Evolutionary conservation across 1,284 basidiomycete genomes (phyloP), one percentile per base, ranked within the genome.

Genomic region (Sporisorium iseilematis-ciliati): DNA sequence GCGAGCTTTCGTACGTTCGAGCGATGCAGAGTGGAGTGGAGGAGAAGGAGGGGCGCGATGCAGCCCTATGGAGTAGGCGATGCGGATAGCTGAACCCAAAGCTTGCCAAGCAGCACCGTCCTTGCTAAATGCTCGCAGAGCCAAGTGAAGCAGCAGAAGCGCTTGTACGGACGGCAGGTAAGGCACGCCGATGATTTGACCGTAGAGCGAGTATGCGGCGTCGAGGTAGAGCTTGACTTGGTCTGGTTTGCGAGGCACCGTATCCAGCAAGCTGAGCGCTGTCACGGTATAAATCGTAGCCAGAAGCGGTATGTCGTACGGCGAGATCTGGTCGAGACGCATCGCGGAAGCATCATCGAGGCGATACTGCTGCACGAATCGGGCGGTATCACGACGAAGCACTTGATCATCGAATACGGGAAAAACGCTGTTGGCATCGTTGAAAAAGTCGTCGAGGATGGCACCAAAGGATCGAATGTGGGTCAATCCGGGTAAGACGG

Each of bases 81-180:
- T 20, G 3, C 57, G 46, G 26, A 59, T 59, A 16, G 57, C 57
- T n/a, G 57, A 31, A 21, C 57, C 35, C 18, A 59, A 26, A 18
- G 18, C 18, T 23, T 59, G 57, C 57, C 57, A 59, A 7, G 57
- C 33, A 14, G 57, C 57, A 18, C 57, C 57, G n/a, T 59, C 57
- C 20, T 51, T 59, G 48, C 57, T 59, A 25, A n/a, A 51, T 10
- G 48, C 48, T 21, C 46, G 31, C 0, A 59, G 14, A 2, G 20
- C 26, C 3, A 59, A 40, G 16, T 51, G 48, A 20, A 59, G 57
- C 48, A 59, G 8, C 31, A 59, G 25, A 11, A 59, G 25, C 5
- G 57, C 57, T 26, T 59, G 57, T 2, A 59, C 57, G 14, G 57
- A 59, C 16, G 57, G 42, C 20, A 59, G 57, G 38, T 59, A 59